Conservation (phyloP, 495 filamentous ascomycete genomes). For the Cenococcum geophilum region DNA sequence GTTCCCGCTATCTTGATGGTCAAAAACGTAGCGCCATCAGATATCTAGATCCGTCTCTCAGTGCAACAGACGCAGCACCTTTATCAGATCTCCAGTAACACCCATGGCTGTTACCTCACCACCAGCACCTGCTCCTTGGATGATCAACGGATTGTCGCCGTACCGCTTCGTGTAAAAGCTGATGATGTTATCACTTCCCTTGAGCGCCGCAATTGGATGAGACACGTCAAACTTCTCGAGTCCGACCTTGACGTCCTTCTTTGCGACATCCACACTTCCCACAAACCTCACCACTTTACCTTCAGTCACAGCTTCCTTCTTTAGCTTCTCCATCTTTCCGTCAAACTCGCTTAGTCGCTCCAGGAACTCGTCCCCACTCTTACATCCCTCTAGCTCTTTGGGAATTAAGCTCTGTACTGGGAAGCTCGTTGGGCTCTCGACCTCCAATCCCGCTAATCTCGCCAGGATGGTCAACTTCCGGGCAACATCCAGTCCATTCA, state of each 20-base stretch:
- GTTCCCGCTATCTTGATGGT: too few relatives aligned
- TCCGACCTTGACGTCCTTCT: conserved; percentile 75
- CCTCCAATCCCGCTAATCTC: conserved; percentile 67
- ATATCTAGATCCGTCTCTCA: conserved; percentile 3
- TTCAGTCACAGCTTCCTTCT: conserved; percentile 67
- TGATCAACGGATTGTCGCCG: conserved; percentile 77
- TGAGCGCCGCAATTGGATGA: conserved; percentile 82
- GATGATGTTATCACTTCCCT: conserved; percentile 97
- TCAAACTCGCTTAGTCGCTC: conserved; percentile 70
- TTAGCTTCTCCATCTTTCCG: conserved; percentile 72
- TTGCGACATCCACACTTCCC: conserved; percentile 77
- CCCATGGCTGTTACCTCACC: conserved; percentile 96
- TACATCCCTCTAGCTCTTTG: conserved; percentile 64
- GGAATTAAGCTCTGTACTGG: conserved; percentile 90
- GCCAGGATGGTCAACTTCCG: conserved; percentile 95
- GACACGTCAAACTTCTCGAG: conserved; percentile 58
- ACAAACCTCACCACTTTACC: conserved; percentile 93
- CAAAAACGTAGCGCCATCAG: too few relatives aligned
- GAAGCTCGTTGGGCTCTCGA: conserved; percentile 74
- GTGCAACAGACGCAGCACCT: conserved; percentile 54
- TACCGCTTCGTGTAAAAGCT: conserved; percentile 96
- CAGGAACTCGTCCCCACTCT: conserved; percentile 77
- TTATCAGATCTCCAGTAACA: conserved; percentile 81
- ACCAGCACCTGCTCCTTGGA: conserved; percentile 92
- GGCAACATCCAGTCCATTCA: conserved; percentile 94